Evolutionary conservation across 257 asterid genomes (phyloP), one percentile per base, ranked within the genome.

Genomic region (Nicotiana obtusifolia): DNA sequence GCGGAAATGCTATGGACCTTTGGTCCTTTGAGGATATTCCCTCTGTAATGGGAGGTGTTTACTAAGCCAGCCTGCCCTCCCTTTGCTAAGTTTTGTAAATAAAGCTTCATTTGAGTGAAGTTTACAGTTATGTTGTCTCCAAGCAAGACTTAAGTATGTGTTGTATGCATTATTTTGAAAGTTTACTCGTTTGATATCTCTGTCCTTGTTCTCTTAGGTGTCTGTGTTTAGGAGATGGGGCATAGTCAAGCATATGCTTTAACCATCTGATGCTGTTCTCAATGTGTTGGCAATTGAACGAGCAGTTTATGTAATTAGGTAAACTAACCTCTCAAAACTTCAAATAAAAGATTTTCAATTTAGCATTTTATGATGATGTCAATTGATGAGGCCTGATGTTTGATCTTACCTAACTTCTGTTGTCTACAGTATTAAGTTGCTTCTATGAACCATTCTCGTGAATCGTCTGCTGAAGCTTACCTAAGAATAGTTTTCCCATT

Each of bases 21-120:
- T 95, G 99, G 99, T 68, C 91, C 61, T 91, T 91, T 5, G 97
- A 91, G 37, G 96, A 93, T 82, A 83, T 90, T 73, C 83, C 92
- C 1, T 82, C 93, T 8, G 77, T 93, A 86, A 69, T 90, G 90
- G 95, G 87, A 64, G 86, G 87, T 30, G 89, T 49, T 59, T 95
- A 85, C 88, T 95, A 86, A 92, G 83, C 80, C 19, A 24, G 68
- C 79, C 20, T n/a, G 60, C 66, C 77, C 37, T 76, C 75, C 52
- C 62, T 47, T 41, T 69, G 60, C 77, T 33, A 71, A 76, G 68
- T 79, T 54, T 80, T 91, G 97, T 93, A 93, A 90, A 93, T 95
- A 92, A 92, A 89, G 92, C 97, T 87, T 76, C 91, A 89, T 85
- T 94, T 92, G 82, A 77, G 95, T 89, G 82, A 71, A 88, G 59